Evolutionary conservation across 2,329 filamentous ascomycete genomes (phyloP).

Genomic region (Fonsecaea erecta): DNA sequence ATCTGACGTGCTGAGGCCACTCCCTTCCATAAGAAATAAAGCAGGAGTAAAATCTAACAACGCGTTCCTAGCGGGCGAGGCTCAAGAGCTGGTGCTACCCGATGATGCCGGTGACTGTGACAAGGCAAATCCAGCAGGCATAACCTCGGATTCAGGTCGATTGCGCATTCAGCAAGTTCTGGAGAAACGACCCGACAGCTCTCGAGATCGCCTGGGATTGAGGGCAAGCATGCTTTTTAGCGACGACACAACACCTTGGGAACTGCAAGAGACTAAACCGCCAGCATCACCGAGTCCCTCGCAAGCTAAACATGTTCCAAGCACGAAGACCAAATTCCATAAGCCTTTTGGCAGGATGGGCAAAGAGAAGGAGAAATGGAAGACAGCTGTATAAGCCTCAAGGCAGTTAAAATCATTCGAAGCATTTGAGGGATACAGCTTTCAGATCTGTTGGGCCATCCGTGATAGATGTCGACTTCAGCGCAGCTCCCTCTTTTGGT

Average conservation of each 20-base stretch:
- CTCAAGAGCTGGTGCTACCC: slow-evolving; percentile 28
- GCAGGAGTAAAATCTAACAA: not conserved
- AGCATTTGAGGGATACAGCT: not conserved
- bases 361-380: slow-evolving; percentile 21
- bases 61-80: slow-evolving; percentile 37
- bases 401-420: not conserved
- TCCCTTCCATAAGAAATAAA: slow-evolving; percentile 12
- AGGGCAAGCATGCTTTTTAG: slow-evolving; percentile 29
- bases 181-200: slow-evolving; percentile 31
- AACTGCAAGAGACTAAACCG: slow-evolving; percentile 15
- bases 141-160: slow-evolving; percentile 1
- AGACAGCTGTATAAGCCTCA: not conserved
- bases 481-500: not conserved
- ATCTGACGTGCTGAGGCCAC: slow-evolving; percentile 5
- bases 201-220: slow-evolving; percentile 30
- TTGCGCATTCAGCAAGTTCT: slow-evolving; percentile 23
- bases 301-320: not conserved
- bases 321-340: slow-evolving; percentile 22
- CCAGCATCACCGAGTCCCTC: slow-evolving; percentile 2
- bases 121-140: slow-evolving; percentile 19
- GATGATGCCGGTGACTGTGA: slow-evolving; percentile 12
- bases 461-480: not conserved
- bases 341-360: slow-evolving; percentile 31
- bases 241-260: slow-evolving; percentile 32
- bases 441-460: not conserved